Base-by-base conservation (phyloP, 371 early-diverging fungal species). In the Mortierella sp. region DNA sequence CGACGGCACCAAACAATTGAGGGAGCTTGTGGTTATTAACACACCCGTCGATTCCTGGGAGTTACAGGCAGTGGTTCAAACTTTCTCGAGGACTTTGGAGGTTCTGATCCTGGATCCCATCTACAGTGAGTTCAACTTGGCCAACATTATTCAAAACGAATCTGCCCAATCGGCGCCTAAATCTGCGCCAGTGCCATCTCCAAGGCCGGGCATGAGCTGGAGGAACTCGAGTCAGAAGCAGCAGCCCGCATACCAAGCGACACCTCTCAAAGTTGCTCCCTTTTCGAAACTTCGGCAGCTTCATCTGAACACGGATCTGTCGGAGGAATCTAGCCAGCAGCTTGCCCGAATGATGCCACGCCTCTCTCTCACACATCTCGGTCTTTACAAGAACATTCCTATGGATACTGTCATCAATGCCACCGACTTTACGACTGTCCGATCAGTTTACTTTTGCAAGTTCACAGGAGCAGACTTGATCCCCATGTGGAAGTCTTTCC, bases 1-100 rank as follows among this genome's bases (percentile, higher is more conserved):
- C 24, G 5, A 46, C 0, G 40, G 69, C 13, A 69, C 69, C 6
- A 1, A 16, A 10, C 21, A 3, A 1, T 34, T 69, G 54, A 67
- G 75, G n/a, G 75, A 75, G 46, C 53, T 69, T 37, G 75, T 75
- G 26, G 40, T 69, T 9, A 14, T 75, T 5, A 69, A 75, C 19
- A 26, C 50, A 8, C 24, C 24, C n/a, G 40, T 44, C n/a, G 69
- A 51, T 19, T 14, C 28, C 8, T 2, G 3, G 4, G 69, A 69
- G 2, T 40, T 67, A 9, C 44, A 40, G 40, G 28, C 51, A 5
- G 43, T 51, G 19, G 40, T 75, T 40, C 54, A 54, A n/a, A 31
- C 16, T 2, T 75, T 75, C 34, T 28, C 67, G 6, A 69, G 28
- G 19, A 53, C 69, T 8, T 69, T 75, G n/a, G 75, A 75, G 13